Evolutionary conservation across 163 green algal species (phyloP).

Genomic region (Scenedesmus sp.): DNA sequence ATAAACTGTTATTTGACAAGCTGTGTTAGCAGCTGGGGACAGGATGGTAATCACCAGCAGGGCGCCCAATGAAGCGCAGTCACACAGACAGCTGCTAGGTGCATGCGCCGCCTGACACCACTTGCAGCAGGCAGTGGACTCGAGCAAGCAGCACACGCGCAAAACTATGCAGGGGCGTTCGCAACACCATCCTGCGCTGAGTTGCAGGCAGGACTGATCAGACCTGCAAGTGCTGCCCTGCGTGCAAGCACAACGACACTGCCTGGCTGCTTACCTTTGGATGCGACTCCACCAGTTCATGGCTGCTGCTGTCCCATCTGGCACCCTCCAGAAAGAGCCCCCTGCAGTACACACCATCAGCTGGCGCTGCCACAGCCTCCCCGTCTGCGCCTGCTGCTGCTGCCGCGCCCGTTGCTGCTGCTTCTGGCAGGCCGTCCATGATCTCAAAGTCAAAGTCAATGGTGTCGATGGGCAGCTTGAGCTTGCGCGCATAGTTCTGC

Average conservation of each 20-base stretch:
- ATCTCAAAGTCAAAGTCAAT: conserved; percentile 87
- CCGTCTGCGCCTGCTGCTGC: not conserved
- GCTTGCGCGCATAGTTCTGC: conserved; percentile 85
- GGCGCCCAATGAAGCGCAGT: too few species aligned
- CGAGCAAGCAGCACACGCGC: too few species aligned
- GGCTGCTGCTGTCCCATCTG: conserved; percentile 68
- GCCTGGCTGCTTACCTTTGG: conserved; percentile 64
- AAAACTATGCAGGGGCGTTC: too few species aligned
- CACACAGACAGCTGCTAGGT: too few species aligned
- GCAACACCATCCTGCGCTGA: too few species aligned
- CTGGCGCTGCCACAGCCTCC: conserved; percentile 54
- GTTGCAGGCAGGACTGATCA: not conserved
- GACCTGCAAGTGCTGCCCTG: not conserved
- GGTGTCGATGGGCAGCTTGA: conserved; percentile 80
- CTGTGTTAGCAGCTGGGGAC: too few species aligned
- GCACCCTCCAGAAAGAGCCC: conserved; percentile 83
- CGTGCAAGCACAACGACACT: not conserved
- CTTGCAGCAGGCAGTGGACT: too few species aligned
- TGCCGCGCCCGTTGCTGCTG: not conserved
- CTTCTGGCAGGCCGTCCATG: conserved; percentile 47
- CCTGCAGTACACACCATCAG: conserved; percentile 76
- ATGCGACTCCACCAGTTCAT: conserved; percentile 77
- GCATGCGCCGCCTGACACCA: too few species aligned
- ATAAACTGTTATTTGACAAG: too few species aligned
- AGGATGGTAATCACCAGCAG: not conserved